These are phyloP conservation scores for Takashimella koratensis DNA, from an alignment of 1,284 basidiomycete genomes.

Conservation along the genomic window DNA sequence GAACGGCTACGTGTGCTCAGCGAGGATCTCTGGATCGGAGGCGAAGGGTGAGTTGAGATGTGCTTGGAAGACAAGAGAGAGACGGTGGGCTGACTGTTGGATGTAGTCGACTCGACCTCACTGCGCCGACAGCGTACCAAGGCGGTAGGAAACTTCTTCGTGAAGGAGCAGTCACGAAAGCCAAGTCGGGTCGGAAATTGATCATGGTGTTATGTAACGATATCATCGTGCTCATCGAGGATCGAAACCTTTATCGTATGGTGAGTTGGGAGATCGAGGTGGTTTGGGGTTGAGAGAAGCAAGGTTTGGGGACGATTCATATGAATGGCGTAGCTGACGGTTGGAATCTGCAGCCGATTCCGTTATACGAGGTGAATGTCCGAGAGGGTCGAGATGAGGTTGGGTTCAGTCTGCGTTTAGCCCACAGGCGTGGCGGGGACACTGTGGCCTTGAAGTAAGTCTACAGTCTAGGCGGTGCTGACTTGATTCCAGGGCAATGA, in stretches of 20 bases:
- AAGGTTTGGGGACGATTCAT: not conserved
- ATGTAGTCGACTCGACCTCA: conserved; percentile 77
- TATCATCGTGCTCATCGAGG: conserved; percentile 72
- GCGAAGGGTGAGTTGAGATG: conserved; percentile 59
- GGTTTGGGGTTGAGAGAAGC: conserved; percentile 3
- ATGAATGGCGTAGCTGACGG: conserved; percentile 40
- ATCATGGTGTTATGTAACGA: conserved; percentile 75
- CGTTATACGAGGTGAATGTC: conserved; percentile 43
- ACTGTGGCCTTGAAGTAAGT: not conserved
- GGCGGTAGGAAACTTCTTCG: conserved; percentile 70
- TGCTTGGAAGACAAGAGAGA: no score
- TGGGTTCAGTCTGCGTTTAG: conserved; percentile 56
- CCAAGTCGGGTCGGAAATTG: conserved; percentile 76
- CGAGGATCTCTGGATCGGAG: conserved; percentile 75
- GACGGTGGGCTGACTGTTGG: conserved; percentile 49
- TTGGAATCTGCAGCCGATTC: conserved; percentile 59
- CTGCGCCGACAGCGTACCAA: conserved; percentile 75
- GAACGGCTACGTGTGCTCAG: conserved; percentile 70
- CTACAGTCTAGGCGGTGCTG: no score
- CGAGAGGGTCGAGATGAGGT: conserved; percentile 56
- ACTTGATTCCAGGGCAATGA: not conserved
- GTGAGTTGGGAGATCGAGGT: no score
- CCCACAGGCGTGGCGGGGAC: not conserved
- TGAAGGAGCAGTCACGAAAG: conserved; percentile 73
- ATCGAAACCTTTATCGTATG: conserved; percentile 72